Conservation (phyloP, 495 filamentous ascomycete genomes). For the Talaromyces wortmannii region DNA sequence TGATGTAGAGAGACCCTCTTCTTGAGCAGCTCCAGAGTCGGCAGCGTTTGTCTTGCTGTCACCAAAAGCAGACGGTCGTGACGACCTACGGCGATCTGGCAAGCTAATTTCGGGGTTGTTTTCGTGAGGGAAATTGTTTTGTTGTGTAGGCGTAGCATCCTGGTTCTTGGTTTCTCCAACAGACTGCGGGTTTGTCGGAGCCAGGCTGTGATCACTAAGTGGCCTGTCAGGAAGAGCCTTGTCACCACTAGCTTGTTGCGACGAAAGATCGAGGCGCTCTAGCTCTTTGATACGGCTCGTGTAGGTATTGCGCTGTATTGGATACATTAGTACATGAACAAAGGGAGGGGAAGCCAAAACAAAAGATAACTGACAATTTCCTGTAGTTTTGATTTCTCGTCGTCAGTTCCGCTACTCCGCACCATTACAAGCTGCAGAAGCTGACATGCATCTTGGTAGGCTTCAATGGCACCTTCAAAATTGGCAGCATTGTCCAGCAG, state of each 20-base stretch:
- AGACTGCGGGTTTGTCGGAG: not conserved
- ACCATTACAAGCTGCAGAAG: constrained; percentile 82
- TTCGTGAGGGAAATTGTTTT: too few species aligned
- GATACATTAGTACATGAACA: constrained; percentile 5
- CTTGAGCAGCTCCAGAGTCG: too few species aligned
- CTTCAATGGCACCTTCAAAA: constrained; percentile 84
- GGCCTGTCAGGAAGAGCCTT: constrained; percentile 78
- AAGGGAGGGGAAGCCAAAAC: not conserved
- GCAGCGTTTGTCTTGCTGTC: too few species aligned
- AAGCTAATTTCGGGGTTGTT: too few species aligned
- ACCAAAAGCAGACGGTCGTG: too few species aligned
- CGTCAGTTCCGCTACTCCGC: constrained; percentile 70
- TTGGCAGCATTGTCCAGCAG: constrained; percentile 92
- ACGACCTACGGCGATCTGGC: too few species aligned
- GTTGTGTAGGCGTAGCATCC: too few species aligned
- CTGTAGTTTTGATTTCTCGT: constrained; percentile 76
- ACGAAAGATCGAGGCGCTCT: constrained; percentile 55
- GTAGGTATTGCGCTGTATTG: constrained; percentile 73
- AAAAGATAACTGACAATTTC: constrained; percentile 69
- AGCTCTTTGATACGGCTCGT: constrained; percentile 81
- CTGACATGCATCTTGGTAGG: constrained; percentile 83
- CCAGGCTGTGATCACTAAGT: constrained; percentile 42
- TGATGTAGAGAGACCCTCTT: too few species aligned
- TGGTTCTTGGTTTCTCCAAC: constrained; percentile 12
- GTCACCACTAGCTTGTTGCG: constrained; percentile 40